phyloP scores from a whole-genome alignment of 768 basidiomycete genomes.

The Tremella fuciformis region DNA sequence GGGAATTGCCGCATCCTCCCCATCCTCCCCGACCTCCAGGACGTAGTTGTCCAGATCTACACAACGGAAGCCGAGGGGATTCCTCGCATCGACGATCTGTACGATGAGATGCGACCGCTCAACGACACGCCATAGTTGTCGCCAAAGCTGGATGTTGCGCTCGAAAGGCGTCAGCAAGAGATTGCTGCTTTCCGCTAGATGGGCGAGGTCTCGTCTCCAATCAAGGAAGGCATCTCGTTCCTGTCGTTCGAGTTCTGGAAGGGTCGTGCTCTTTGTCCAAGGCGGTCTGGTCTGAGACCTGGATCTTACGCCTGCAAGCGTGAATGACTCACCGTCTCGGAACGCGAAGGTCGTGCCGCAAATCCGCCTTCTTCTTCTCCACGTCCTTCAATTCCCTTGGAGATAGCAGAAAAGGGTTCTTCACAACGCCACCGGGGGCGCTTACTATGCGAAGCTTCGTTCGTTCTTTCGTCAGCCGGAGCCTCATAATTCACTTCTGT shows the following conservation, averaged over 20 bases:
- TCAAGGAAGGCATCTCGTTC: slow-evolving; percentile 88
- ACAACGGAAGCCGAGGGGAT: slow-evolving; percentile 88
- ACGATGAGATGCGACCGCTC: slow-evolving; percentile 94
- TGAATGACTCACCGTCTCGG: slow-evolving; percentile 59
- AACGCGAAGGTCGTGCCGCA: slow-evolving; percentile 73
- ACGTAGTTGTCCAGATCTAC: slow-evolving; percentile 91
- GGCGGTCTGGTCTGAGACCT: slow-evolving; percentile 60
- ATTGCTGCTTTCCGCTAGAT: slow-evolving; percentile 82
- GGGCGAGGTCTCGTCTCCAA: slow-evolving; percentile 87
- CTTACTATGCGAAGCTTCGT: slow-evolving; percentile 54
- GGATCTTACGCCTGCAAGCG: not conserved
- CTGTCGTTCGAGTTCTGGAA: slow-evolving; percentile 74
- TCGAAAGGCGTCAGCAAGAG: slow-evolving; percentile 95
- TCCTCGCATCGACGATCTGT: slow-evolving; percentile 96
- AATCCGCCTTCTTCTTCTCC: slow-evolving; percentile 68
- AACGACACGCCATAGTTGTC: slow-evolving; percentile 94
- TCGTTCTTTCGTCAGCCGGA: slow-evolving; percentile 43
- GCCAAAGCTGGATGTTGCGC: slow-evolving; percentile 96
- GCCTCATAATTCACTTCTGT: slow-evolving; percentile 57
- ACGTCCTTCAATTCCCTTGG: slow-evolving; percentile 77
- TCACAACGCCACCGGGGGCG: slow-evolving; percentile 50
- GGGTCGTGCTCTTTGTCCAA: slow-evolving; percentile 80
- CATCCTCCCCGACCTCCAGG: slow-evolving; percentile 58
- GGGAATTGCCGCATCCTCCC: slow-evolving; percentile 72
- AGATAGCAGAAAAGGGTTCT: slow-evolving; percentile 82